Conservation (phyloP, 805 yeast genomes). For the Kregervanrija pseudodelftensis region DNA sequence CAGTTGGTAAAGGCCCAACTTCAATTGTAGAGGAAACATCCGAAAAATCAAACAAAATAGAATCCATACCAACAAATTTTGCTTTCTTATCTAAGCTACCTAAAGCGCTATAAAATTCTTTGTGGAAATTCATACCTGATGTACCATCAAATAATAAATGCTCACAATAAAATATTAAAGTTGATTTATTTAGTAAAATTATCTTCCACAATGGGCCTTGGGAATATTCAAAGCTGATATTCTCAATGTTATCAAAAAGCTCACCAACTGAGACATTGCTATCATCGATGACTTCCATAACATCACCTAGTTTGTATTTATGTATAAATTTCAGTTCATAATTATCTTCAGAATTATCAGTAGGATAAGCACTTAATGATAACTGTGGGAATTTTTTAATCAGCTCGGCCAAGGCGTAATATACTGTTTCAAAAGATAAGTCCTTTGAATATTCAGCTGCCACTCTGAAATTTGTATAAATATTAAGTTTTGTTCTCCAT, state of each 20-base stretch:
- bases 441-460: conserved; percentile 2
- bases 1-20: conserved; percentile 27
- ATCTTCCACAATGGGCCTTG: conserved; percentile 19
- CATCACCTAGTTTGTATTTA: conserved; percentile 10
- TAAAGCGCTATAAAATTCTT: conserved; percentile 13
- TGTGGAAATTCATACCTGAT: conserved; percentile 26
- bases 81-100: not conserved
- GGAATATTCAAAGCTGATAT: not conserved
- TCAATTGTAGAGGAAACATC: conserved; percentile 13
- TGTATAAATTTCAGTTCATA: conserved; percentile 3
- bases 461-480: conserved; percentile 5
- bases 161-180: conserved; percentile 27
- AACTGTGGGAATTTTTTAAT: conserved; percentile 10
- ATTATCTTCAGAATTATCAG: not conserved
- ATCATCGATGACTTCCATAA: conserved; percentile 13
- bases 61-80: not conserved
- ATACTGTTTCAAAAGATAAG: conserved; percentile 2
- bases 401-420: conserved; percentile 7
- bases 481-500: conserved; percentile 6
- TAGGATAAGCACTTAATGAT: conserved; percentile 4
- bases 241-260: conserved; percentile 4
- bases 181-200: conserved; percentile 12
- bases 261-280: conserved; percentile 1
- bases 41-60: conserved; percentile 3
- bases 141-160: conserved; percentile 31